Evolutionary conservation across 1,284 basidiomycete species (phyloP).

Genomic region (Ustilago vetiveriae): DNA sequence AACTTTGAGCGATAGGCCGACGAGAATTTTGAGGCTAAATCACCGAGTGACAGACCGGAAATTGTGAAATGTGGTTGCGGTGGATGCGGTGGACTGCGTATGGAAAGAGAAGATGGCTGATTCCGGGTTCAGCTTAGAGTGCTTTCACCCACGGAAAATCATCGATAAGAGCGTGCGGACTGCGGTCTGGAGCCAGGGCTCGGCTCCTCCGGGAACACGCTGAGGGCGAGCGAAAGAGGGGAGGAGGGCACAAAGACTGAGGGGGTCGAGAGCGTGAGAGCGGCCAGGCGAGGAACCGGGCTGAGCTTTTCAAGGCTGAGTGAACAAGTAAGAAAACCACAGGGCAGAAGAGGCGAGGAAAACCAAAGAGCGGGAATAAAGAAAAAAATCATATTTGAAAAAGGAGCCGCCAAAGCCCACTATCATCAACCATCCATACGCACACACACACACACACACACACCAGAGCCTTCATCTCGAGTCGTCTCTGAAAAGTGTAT

Average conservation of each 20-base stretch:
- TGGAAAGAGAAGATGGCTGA: background rate
- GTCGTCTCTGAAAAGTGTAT: no score
- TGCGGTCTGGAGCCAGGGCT: slow-evolving; percentile 28
- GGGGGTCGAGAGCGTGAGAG: background rate
- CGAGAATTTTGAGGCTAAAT: slow-evolving; percentile 1
- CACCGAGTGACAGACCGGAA: background rate
- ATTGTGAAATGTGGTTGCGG: slow-evolving; percentile 8
- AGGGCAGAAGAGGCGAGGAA: no score
- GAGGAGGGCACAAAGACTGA: background rate
- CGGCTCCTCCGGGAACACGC: background rate
- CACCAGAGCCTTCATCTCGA: background rate
- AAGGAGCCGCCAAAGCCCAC: no score
- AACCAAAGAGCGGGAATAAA: no score
- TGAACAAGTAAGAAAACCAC: background rate
- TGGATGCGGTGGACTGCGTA: slow-evolving; percentile 3
- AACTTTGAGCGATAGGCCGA: slow-evolving; percentile 1
- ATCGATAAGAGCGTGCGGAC: slow-evolving; percentile 44
- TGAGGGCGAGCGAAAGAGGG: background rate
- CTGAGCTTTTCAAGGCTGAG: background rate
- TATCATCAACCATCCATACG: no score
- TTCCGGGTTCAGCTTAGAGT: background rate
- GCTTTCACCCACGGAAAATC: no score
- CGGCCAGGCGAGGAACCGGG: background rate
- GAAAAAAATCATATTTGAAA: no score
- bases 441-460: no score